Conservation (phyloP, 139 green algal genomes). For the Dunaliella primolecta region DNA sequence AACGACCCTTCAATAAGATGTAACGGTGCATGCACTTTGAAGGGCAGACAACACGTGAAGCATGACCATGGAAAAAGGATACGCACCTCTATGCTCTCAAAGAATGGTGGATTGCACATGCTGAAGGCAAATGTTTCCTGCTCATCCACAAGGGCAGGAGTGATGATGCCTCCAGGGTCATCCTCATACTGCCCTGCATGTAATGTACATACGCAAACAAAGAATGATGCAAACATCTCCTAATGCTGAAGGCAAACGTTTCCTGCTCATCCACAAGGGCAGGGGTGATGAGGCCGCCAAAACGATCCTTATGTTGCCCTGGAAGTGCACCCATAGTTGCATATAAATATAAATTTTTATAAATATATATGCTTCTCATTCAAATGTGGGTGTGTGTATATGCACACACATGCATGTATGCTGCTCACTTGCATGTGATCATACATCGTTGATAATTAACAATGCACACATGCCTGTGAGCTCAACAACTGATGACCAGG, state of each 20-base stretch:
- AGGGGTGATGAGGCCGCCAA: conserved; percentile 36
- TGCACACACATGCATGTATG: neutral
- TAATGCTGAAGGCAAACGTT: conserved; percentile 64
- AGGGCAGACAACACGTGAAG: too few species aligned
- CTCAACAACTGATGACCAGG: too few species aligned
- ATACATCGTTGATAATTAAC: too few species aligned
- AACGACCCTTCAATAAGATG: too few species aligned
- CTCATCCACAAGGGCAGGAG: conserved; percentile 22
- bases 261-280: conserved; percentile 35
- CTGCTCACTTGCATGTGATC: too few species aligned
- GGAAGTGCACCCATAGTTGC: too few species aligned
- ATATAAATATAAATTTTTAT: too few species aligned
- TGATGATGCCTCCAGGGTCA: conserved; percentile 33
- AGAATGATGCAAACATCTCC: too few species aligned
- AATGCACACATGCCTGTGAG: too few species aligned
- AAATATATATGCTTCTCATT: too few species aligned
- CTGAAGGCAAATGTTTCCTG: conserved; percentile 65
- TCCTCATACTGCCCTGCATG: neutral
- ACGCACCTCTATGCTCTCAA: conserved; percentile 60
- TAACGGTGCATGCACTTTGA: too few species aligned
- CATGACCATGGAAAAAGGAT: too few species aligned
- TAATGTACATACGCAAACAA: neutral
- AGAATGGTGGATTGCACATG: conserved; percentile 97
- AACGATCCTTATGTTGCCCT: neutral
- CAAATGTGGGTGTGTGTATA: neutral